These are phyloP conservation scores for Exophiala aquamarina DNA, from an alignment of 2,329 filamentous ascomycete species.

Conservation along the genomic window DNA sequence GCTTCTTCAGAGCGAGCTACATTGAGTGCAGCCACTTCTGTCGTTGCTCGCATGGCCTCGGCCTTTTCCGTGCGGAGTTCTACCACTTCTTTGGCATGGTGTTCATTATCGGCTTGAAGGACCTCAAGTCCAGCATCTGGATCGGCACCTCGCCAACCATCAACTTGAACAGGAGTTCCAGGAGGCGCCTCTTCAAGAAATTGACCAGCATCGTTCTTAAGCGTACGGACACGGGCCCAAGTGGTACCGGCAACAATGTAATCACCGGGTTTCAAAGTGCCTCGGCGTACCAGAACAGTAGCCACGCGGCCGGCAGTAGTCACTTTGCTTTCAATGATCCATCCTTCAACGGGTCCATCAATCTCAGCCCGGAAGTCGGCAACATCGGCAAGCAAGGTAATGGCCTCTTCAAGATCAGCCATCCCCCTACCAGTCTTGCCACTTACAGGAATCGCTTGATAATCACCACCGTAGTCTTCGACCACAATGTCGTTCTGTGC, in stretches of 20 bases:
- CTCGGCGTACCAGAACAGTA: conserved; percentile 83
- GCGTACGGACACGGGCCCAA: conserved; percentile 79
- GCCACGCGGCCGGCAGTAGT: conserved; percentile 83
- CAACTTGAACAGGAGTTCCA: conserved; percentile 85
- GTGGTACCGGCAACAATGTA: conserved; percentile 83
- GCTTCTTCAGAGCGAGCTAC: conserved; percentile 63
- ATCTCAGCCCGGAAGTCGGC: conserved; percentile 82
- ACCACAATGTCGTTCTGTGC: conserved; percentile 81
- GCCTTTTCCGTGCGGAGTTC: conserved; percentile 71
- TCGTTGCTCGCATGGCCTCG: conserved; percentile 64
- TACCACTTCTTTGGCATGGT: conserved; percentile 74
- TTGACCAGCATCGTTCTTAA: conserved; percentile 81
- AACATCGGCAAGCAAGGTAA: conserved; percentile 81
- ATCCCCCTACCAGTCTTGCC: conserved; percentile 94
- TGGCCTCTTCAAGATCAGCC: conserved; percentile 86
- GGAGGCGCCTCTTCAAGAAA: conserved; percentile 73
- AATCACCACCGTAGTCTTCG: conserved; percentile 92
- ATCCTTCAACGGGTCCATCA: conserved; percentile 80
- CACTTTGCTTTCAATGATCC: conserved; percentile 88
- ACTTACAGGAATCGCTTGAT: conserved; percentile 86
- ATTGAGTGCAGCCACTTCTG: conserved; percentile 76
- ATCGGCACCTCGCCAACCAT: conserved; percentile 83
- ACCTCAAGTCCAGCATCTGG: conserved; percentile 85
- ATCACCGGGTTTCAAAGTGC: conserved; percentile 78
- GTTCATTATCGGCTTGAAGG: conserved; percentile 77